Conservation (phyloP, 2,329 filamentous ascomycete genomes). For the Piedraia hortae region DNA sequence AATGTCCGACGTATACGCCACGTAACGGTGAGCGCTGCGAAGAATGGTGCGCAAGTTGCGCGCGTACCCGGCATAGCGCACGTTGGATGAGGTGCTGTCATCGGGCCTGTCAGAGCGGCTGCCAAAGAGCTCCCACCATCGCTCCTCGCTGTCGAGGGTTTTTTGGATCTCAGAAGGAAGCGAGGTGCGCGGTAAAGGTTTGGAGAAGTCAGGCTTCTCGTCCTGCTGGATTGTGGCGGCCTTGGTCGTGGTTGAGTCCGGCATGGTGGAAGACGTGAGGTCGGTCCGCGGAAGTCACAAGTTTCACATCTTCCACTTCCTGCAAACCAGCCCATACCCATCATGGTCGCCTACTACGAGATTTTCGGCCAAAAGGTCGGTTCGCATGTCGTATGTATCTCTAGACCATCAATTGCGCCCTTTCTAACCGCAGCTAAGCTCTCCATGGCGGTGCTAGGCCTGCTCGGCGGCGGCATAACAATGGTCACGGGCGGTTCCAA, state of each 20-base stretch:
- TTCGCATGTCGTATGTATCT: conserved; percentile 23
- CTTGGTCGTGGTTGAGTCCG: conserved; percentile 1
- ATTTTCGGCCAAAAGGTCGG: conserved; percentile 25
- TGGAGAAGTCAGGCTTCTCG: conserved; percentile 20
- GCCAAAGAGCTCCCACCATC: conserved; percentile 29
- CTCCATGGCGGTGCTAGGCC: conserved; percentile 28
- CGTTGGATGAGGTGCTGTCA: conserved; percentile 57
- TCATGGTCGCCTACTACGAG: conserved; percentile 25
- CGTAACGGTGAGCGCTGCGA: conserved; percentile 73
- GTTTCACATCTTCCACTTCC: neutral
- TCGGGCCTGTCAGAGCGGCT: conserved; percentile 46
- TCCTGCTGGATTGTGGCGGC: conserved; percentile 7
- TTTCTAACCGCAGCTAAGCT: conserved; percentile 18
- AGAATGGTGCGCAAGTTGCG: conserved; percentile 40
- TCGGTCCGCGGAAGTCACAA: too few relatives aligned
- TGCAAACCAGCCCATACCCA: conserved; percentile 2
- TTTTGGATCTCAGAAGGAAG: conserved; percentile 28
- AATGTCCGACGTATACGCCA: conserved; percentile 85
- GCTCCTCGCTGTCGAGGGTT: conserved; percentile 34
- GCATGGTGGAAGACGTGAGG: too few relatives aligned
- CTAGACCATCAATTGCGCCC: neutral
- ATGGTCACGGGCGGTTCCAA: conserved; percentile 19
- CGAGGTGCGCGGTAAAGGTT: conserved; percentile 21
- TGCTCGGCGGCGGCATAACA: conserved; percentile 19
- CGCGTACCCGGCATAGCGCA: conserved; percentile 85